A percentile compares a stretch with the other conserved stretches of the same genome.
These are phyloP conservation scores for Sanghuangporus baumii DNA, from an alignment of 1,284 basidiomycete species.

Conservation along the genomic window DNA sequence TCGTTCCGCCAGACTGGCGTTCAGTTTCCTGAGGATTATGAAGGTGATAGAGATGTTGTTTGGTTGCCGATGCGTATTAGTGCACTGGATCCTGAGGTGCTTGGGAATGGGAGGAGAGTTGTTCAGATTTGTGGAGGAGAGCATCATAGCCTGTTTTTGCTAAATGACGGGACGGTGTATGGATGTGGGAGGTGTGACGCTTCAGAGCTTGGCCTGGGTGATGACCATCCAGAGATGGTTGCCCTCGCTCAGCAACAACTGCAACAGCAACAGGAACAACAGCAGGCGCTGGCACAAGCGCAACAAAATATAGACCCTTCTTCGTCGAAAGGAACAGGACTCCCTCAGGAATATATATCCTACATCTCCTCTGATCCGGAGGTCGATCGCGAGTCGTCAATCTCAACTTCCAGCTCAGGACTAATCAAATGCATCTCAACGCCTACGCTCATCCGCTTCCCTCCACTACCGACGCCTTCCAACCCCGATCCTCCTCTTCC, in stretches of 20 bases:
- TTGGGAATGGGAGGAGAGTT: constrained; percentile 37
- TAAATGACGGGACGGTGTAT: constrained; percentile 52
- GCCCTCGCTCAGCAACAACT: constrained; percentile 15
- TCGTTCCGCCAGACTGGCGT: constrained; percentile 48
- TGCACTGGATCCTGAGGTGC: constrained; percentile 36
- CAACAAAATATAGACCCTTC: neutral
- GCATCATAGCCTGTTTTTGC: constrained; percentile 52
- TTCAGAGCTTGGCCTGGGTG: constrained; percentile 39
- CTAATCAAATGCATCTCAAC: constrained; percentile 24
- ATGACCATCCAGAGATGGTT: constrained; percentile 38
- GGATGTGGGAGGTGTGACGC: constrained; percentile 44
- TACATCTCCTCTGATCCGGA: no score
- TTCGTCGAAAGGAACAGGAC: neutral
- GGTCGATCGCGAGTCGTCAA: no score
- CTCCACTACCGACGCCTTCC: constrained; percentile 33
- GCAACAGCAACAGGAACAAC: constrained; percentile 19
- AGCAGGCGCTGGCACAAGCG: constrained; percentile 20
- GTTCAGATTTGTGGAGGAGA: constrained; percentile 39
- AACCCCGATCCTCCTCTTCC: constrained; percentile 35
- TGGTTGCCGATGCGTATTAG: constrained; percentile 40
- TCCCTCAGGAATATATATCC: no score
- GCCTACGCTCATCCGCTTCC: constrained; percentile 41
- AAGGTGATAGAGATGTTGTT: constrained; percentile 37
- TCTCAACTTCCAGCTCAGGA: constrained; percentile 7
- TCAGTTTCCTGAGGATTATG: constrained; percentile 26